These are phyloP conservation scores for Atalantia buxifolia DNA, from an alignment of 345 rosid genomes.

Conservation along the genomic window DNA sequence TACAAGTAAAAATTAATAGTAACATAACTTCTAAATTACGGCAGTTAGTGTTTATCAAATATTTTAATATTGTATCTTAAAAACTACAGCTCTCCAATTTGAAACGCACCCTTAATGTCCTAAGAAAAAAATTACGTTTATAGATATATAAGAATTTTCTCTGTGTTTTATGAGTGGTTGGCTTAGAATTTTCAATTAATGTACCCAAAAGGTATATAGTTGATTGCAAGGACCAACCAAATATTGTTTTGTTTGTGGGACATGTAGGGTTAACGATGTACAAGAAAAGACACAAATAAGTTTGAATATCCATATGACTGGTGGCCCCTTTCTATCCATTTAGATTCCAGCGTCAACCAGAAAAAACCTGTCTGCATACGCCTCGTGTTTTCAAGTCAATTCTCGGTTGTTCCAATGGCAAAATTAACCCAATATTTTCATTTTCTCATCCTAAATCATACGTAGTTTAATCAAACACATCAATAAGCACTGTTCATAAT, in stretches of 20 bases:
- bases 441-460: not conserved
- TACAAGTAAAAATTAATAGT: too few species aligned
- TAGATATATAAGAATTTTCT: too few species aligned
- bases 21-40: too few species aligned
- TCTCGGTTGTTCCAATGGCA: not conserved
- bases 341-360: conserved; percentile 3
- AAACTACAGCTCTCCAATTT: too few species aligned
- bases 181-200: not conserved
- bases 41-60: too few species aligned
- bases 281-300: not conserved
- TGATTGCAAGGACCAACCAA: not conserved
- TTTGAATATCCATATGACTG: not conserved
- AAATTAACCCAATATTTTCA: not conserved
- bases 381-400: not conserved
- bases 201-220: too few species aligned
- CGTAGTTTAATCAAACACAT: too few species aligned
- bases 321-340: not conserved
- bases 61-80: too few species aligned
- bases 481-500: too few species aligned
- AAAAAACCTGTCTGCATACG: not conserved
- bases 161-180: not conserved
- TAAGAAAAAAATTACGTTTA: too few species aligned
- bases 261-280: not conserved
- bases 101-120: too few species aligned
- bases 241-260: not conserved